phyloP scores from a whole-genome alignment of 106 monocot species.

The Apostasia shenzhenica region DNA sequence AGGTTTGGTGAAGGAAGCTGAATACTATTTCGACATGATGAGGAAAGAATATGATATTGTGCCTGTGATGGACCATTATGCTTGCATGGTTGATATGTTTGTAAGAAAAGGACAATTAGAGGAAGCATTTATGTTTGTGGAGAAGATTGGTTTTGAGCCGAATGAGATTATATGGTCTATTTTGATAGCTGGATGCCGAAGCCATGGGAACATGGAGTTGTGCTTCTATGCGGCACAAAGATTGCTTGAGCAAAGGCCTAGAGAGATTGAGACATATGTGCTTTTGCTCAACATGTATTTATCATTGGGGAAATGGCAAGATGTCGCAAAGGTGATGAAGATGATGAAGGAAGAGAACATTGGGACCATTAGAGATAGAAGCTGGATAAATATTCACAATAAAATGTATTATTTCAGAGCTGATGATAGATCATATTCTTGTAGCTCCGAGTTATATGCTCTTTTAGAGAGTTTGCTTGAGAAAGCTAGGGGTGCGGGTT shows the following conservation, averaged over 20 bases:
- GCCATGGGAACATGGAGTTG: conserved; percentile 71
- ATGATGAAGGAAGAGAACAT: conserved; percentile 79
- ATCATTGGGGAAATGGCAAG: conserved; percentile 73
- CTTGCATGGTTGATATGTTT: conserved; percentile 93
- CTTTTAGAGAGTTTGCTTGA: conserved; percentile 52
- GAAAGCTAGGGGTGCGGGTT: conserved; percentile 45
- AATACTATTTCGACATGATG: conserved; percentile 82
- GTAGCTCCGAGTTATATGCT: conserved; percentile 32
- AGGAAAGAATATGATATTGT: conserved; percentile 64
- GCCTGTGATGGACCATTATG: conserved; percentile 82
- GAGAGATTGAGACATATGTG: conserved; percentile 53
- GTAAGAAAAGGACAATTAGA: conserved; percentile 66
- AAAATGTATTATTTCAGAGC: conserved; percentile 57
- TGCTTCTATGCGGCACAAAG: conserved; percentile 64
- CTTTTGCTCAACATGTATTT: conserved; percentile 81
- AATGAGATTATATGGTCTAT: conserved; percentile 92
- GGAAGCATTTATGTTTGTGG: conserved; percentile 63
- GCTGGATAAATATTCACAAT: conserved; percentile 71
- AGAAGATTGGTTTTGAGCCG: conserved; percentile 54
- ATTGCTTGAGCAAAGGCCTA: conserved; percentile 59
- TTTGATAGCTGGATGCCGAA: conserved; percentile 72
- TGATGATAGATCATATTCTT: conserved; percentile 47
- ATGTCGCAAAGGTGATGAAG: conserved; percentile 70
- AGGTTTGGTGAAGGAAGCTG: conserved; percentile 66
- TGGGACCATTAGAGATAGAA: conserved; percentile 50